Base-by-base conservation (phyloP, 2,329 filamentous ascomycete species). In the Lachnellula cervina region DNA sequence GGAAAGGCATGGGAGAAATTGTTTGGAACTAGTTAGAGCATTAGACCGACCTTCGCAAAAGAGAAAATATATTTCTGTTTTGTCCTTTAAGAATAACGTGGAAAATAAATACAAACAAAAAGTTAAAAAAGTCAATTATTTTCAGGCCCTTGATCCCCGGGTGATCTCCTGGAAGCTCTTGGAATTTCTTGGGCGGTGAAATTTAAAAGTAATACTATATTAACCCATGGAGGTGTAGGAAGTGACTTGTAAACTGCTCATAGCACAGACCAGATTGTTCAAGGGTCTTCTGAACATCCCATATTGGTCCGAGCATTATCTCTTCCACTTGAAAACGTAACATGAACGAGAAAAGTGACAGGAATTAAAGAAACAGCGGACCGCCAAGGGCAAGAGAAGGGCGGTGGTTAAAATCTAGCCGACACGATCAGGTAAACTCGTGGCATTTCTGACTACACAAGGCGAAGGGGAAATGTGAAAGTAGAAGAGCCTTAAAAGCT, bases 161-260 rank as follows among this genome's bases (percentile, higher is more conserved):
- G 35, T 23, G 51, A 43, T 21, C 40, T 45, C 55, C 54, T 60
- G 47, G 55, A 38, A 44, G 16, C 23, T 55, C 58, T 56, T 60
- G 55, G 58, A 35, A 32, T 16, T 44, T n/a, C 46, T 28, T 43
- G n/a, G 28, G 25, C 16, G 25, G 37, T 9, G 37, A n/a, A 38
- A n/a, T n/a, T 13, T 38, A 5, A 13, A 13, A 14, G 1, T 38
- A 38, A 38, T 7, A n/a, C 13, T 38, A 38, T n/a, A 16, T 14
- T 16, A 38, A 38, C 8, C 14, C 13, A 38, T 5, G 13, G 2
- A 38, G 4, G 49, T 43, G 19, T 51, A 25, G 34, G 49, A 17
- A 42, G 4, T 16, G n/a, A 38, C n/a, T 38, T 38, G 8, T n/a
- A 14, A 13, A 2, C 8, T 38, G 37, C n/a, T n/a, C 37, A 38